Percentiles rank a stretch among this genome's conserved stretches.
Evolutionary conservation across 108 stramenopile species (phyloP).

Genomic region (Cyclotella distinguenda): DNA sequence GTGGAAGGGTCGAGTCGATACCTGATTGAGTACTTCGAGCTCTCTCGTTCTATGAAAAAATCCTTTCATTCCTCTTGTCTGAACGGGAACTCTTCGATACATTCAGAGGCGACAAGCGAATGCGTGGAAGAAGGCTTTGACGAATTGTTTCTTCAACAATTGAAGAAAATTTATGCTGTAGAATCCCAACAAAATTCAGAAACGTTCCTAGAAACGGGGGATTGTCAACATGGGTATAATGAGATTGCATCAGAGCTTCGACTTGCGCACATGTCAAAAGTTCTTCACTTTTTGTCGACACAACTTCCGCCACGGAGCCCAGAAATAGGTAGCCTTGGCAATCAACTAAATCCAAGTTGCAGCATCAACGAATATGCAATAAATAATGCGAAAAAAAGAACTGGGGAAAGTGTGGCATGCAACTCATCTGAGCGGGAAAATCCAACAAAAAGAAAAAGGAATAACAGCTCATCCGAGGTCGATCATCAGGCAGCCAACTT

Average conservation of each 20-base stretch:
- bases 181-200: slow-evolving; percentile 7
- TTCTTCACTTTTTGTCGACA: slow-evolving; percentile 25
- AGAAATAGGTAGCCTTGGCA: too few species aligned
- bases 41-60: slow-evolving; percentile 41
- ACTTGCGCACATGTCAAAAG: slow-evolving; percentile 16
- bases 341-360: too few species aligned
- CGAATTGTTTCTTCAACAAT: slow-evolving; percentile 25
- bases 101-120: slow-evolving; percentile 17
- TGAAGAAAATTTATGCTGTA: slow-evolving; percentile 18
- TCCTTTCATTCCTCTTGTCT: slow-evolving; percentile 24
- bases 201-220: background rate
- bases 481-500: too few species aligned
- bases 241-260: slow-evolving; percentile 27
- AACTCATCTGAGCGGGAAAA: too few species aligned
- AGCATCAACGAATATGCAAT: slow-evolving; percentile 7
- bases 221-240: background rate
- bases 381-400: slow-evolving; percentile 11
- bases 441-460: background rate
- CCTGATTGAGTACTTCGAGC: slow-evolving; percentile 43
- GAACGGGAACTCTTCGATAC: background rate
- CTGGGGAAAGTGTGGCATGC: background rate
- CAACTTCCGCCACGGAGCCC: slow-evolving; percentile 13
- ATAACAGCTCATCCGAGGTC: background rate
- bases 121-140: slow-evolving; percentile 37
- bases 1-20: slow-evolving; percentile 46